A percentile compares a stretch with the other conserved stretches of the same genome.
phyloP scores from a whole-genome alignment of 2,329 filamentous ascomycete genomes.

The Blastomyces parvus region DNA sequence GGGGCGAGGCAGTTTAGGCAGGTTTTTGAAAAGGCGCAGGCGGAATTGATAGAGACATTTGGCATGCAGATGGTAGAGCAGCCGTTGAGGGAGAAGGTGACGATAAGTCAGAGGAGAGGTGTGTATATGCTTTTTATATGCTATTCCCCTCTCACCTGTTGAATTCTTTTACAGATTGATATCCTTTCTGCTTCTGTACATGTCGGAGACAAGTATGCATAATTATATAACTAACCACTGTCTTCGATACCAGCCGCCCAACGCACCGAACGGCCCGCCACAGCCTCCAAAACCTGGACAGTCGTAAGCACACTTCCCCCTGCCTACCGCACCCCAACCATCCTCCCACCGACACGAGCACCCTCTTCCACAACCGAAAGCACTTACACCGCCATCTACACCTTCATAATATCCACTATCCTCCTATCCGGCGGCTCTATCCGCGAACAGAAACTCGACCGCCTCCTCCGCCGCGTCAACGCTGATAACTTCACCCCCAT shows the following conservation, averaged over 20 bases:
- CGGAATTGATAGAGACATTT: slow-evolving; percentile 59
- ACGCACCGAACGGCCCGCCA: slow-evolving; percentile 33
- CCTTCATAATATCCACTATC: slow-evolving; percentile 68
- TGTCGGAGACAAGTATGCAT: neutral
- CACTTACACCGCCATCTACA: slow-evolving; percentile 74
- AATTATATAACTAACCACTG: neutral
- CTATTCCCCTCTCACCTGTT: neutral
- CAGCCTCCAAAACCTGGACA: slow-evolving; percentile 61
- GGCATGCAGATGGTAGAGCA: slow-evolving; percentile 91
- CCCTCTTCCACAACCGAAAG: slow-evolving; percentile 60
- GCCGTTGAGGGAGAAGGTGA: slow-evolving; percentile 69
- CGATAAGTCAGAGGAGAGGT: slow-evolving; percentile 70
- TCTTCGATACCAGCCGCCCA: slow-evolving; percentile 38
- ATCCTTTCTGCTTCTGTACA: neutral
- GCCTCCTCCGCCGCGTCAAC: slow-evolving; percentile 65
- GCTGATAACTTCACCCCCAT: slow-evolving; percentile 63
- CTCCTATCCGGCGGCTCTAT: slow-evolving; percentile 62
- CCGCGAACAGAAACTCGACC: slow-evolving; percentile 66
- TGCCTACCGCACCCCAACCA: slow-evolving; percentile 54
- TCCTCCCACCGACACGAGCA: slow-evolving; percentile 59
- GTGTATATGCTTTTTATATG: slow-evolving; percentile 19
- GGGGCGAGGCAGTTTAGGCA: slow-evolving; percentile 61
- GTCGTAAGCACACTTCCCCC: slow-evolving; percentile 63
- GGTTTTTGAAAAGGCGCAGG: slow-evolving; percentile 70
- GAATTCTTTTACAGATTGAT: neutral